Evolutionary conservation across 352 stramenopile genomes (phyloP).

Genomic region (Globisporangium spinosum): DNA sequence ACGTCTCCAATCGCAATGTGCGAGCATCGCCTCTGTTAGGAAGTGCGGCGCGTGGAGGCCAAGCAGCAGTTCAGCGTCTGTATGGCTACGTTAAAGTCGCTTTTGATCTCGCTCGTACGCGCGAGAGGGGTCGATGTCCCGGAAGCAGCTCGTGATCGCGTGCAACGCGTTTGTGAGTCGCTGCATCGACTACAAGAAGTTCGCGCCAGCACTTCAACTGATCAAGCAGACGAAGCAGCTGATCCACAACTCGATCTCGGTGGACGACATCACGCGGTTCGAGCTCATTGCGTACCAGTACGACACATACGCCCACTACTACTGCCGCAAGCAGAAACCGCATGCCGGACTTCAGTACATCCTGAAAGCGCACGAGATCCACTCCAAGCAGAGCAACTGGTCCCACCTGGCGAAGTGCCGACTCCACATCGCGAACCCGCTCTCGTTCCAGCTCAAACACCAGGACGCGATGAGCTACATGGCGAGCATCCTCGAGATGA

Average conservation of each 20-base stretch:
- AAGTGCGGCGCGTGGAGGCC: conserved; percentile 79
- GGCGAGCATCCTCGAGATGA: conserved; percentile 82
- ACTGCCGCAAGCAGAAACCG: conserved; percentile 80
- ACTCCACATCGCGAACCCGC: conserved; percentile 76
- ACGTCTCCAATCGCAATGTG: conserved; percentile 30
- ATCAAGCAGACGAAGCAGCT: conserved; percentile 79
- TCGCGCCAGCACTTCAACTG: conserved; percentile 70
- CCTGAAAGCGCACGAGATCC: conserved; percentile 80
- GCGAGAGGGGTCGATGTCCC: conserved; percentile 53
- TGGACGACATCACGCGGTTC: conserved; percentile 38
- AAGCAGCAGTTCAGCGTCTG: conserved; percentile 77
- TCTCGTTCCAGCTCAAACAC: conserved; percentile 78
- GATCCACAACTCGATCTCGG: conserved; percentile 73
- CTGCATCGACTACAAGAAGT: conserved; percentile 82
- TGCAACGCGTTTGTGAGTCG: conserved; percentile 87
- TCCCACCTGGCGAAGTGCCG: conserved; percentile 88
- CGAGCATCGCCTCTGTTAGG: conserved; percentile 61
- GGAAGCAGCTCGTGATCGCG: conserved; percentile 90
- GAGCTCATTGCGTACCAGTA: conserved; percentile 83
- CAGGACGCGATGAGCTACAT: conserved; percentile 75
- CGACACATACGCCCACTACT: conserved; percentile 90
- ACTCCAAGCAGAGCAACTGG: conserved; percentile 70
- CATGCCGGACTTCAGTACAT: conserved; percentile 84
- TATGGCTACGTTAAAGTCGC: conserved; percentile 69
- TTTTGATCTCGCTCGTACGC: conserved; percentile 69